Evolutionary conservation across 495 filamentous ascomycete species (phyloP).

Genomic region (Aspergillus sparsus): DNA sequence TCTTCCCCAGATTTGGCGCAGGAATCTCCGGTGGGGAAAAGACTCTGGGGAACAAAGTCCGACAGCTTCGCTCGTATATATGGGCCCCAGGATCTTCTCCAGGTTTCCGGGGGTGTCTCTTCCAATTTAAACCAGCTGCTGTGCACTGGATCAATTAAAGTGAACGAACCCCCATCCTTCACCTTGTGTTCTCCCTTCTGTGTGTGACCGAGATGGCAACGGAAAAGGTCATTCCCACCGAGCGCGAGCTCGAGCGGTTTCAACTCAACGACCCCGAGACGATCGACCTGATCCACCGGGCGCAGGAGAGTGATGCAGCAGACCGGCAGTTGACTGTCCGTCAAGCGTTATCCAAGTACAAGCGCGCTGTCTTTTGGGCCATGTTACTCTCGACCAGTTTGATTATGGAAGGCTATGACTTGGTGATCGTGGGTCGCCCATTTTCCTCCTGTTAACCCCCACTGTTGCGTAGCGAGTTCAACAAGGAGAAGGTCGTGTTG

Average conservation of each 20-base stretch:
- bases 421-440: constrained; percentile 33
- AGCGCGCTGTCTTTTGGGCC: constrained; percentile 46
- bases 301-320: constrained; percentile 11
- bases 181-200: too few species aligned
- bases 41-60: too few species aligned
- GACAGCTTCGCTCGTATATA: too few species aligned
- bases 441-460: neutral
- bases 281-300: constrained; percentile 5
- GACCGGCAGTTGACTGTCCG: constrained; percentile 12
- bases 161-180: too few species aligned
- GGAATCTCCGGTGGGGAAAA: too few species aligned
- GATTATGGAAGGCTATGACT: constrained; percentile 50
- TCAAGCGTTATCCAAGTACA: constrained; percentile 7
- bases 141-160: too few species aligned
- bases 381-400: constrained; percentile 42
- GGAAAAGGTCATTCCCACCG: neutral
- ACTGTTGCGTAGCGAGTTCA: too few species aligned
- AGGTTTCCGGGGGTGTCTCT: too few species aligned
- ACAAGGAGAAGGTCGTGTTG: too few species aligned
- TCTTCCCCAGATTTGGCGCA: too few species aligned
- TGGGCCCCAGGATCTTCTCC: too few species aligned
- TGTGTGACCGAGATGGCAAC: neutral
- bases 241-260: neutral
- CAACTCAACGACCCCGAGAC: neutral
- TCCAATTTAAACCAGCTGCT: too few species aligned